Base-by-base conservation (phyloP, 2,329 filamentous ascomycete species). In the Capronia americana region DNA sequence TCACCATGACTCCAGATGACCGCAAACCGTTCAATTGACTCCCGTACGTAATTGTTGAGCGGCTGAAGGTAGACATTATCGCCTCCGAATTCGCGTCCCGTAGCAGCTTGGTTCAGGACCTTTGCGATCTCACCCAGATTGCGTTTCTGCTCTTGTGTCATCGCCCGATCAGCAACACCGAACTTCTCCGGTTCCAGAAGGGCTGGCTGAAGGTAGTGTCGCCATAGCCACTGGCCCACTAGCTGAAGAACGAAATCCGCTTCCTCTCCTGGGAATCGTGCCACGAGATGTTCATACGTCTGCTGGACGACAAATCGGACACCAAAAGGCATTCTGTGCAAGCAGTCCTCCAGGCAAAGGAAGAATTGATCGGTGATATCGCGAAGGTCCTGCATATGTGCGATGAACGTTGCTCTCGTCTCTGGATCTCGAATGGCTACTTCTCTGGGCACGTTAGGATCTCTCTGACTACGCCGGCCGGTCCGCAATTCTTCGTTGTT, bases 401-500 rank as follows among this genome's bases (percentile, higher is more conserved):
- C 91, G 65, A 99, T 96, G 77, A 99, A 99, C 28, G 93, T 89
- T 67, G 91, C 89, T 73, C 94, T 88, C 1, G 95, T 98, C 78
- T 99, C 95, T 0, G 90, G 90, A 74, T 99, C 95, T 72, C 93
- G 90, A 77, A 99, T 97, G n/a, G 95, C 95, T 72, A 96, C 85
- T 76, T 99, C 95, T 69, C 93, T 88, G 0, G 92, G 90, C 38
- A 99, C 90, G 72, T 97, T 93, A 14, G 92, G 87, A 38, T 89
- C 91, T 69, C 95, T 87, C 57, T 86, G 87, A 76, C 93, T 97
- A 23, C 92, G 88, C 70, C 88, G 88, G 4, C 95, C 95, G 0
- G 95, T 99, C 20, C 92, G 89, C 26, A 99, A 87, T 79, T 99
- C 95, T 78, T 98, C 94, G 73, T 99, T 97, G 81, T 96, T 98